phyloP scores from a whole-genome alignment of 768 basidiomycete genomes.

The Pisolithus tinctorius region DNA sequence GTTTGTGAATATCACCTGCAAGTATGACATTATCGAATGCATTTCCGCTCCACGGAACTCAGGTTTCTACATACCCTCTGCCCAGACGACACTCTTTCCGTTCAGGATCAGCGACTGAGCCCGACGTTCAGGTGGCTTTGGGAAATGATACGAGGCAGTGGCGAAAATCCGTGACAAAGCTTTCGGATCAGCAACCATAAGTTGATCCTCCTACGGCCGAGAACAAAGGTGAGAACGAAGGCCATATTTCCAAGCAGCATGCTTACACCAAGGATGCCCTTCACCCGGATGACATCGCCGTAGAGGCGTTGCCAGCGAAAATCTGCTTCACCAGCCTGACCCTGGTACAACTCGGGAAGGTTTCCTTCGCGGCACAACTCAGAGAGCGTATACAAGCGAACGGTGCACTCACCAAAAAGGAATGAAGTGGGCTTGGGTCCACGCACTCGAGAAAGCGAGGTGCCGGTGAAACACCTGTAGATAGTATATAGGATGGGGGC shows the following conservation, averaged over 20 bases:
- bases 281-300: constrained; percentile 24
- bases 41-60: constrained; percentile 7
- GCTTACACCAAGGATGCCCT: constrained; percentile 21
- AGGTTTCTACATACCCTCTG: constrained; percentile 28
- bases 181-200: constrained; percentile 43
- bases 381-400: not conserved
- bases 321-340: constrained; percentile 19
- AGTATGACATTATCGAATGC: not conserved
- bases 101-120: constrained; percentile 8
- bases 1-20: constrained; percentile 39
- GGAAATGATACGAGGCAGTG: constrained; percentile 37
- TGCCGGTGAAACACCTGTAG: not conserved
- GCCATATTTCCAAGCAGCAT: not conserved
- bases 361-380: constrained; percentile 18
- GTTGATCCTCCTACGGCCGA: constrained; percentile 33
- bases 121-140: constrained; percentile 27
- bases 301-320: constrained; percentile 26
- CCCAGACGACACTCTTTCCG: constrained; percentile 34
- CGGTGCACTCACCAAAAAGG: constrained; percentile 2
- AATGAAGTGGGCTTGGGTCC: constrained; percentile 5
- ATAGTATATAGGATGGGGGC: not conserved
- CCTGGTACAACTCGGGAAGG: constrained; percentile 22
- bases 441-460: not conserved
- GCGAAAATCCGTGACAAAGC: constrained; percentile 35
- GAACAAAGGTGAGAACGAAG: constrained; percentile 6